Evolutionary conservation across 2,329 filamentous ascomycete species (phyloP), one percentile per base, ranked within the genome.

Genomic region (Claviceps fusiformis): DNA sequence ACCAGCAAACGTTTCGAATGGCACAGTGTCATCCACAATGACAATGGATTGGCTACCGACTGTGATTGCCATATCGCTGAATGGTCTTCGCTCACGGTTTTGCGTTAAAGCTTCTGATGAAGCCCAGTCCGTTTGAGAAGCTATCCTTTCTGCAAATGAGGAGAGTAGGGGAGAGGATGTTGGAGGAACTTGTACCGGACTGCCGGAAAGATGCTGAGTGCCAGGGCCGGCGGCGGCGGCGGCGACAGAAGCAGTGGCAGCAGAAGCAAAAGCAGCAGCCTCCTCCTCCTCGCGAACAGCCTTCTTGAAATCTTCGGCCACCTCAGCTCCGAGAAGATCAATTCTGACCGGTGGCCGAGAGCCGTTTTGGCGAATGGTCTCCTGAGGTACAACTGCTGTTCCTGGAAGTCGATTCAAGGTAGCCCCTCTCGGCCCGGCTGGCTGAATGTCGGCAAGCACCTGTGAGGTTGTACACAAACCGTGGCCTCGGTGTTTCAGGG

Each of bases 41-140:
- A 95, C 78, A 60, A 95, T 95, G 0, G 89, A 95, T 64, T 91
- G 86, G 73, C 89, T 95, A n/a, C 89, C 87, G 11, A 77, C 76
- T 0, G 89, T 93, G 48, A 92, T 80, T 6, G 70, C 79, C 61
- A 74, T 73, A 57, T 82, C 78, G 58, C 78, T 81, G 13, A 67
- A 61, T 1, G 77, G 75, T 48, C 77, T 69, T 54, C 60, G 65
- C 56, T 57, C 70, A 9, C 69, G 60, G 6, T 65, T 58, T 7
- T 64, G 64, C 5, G 62, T 60, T 5, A 69, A 62, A 27, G 67
- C 63, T n/a, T 71, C 68, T n/a, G 73, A 63, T 3, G 58, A 63
- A 29, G 55, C 64, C 9, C 70, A 71, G 29, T 75, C 72, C 60
- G 76, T 63, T 54, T 73, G 70, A 13, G 73, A 71, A 19, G 67